Base-by-base conservation (phyloP, 148 eudicot species). In the Talinum fruticosum region DNA sequence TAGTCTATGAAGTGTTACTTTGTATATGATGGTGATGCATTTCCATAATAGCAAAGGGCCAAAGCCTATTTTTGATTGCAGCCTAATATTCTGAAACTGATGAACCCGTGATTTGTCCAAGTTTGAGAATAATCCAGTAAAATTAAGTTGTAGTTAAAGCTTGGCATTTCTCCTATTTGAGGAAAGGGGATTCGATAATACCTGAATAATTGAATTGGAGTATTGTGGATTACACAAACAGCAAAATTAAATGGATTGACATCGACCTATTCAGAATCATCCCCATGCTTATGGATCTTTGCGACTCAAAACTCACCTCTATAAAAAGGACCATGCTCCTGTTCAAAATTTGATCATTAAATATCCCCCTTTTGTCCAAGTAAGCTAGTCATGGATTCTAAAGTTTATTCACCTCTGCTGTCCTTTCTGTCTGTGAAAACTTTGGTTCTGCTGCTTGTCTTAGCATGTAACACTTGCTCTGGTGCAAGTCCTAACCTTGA, bases 141-240 rank as follows among this genome's bases (percentile, higher is more conserved):
- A 23, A 5, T 59, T 59, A 59, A 23, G 6, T 59, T 59, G 64
- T n/a, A 59, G 26, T 5, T 5, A 59, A 59, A 23, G 6, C 6
- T 59, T 59, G 26, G 29, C 2, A 59, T 12, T 59, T 59, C 64
- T 59, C 29, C 29, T 59, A 59, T 59, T 59, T 59, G 10, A 59
- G 64, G 29, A n/a, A 59, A 59, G 64, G 26, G 10, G n/a, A 59
- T 23, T 59, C 5, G 10, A 10, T 0, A 23, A 59, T 23, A 23
- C 64, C 64, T 59, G 64, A 59, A 59, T 59, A 59, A 59, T 59
- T 59, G 64, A 57, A n/a, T n/a, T 54, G 62, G 62, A 54, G 24
- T 14, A 54, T 21, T 6, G 64, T 8, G 1, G 1, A 59, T 59
- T 59, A 59, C 29, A 24, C 29, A 59, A 59, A 59, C 64, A 59